A percentile compares a stretch with the other conserved stretches of the same genome.
These are phyloP conservation scores for Arthrobotrys pseudoclavata DNA, from an alignment of 2,329 filamentous ascomycete genomes.

Conservation along the genomic window DNA sequence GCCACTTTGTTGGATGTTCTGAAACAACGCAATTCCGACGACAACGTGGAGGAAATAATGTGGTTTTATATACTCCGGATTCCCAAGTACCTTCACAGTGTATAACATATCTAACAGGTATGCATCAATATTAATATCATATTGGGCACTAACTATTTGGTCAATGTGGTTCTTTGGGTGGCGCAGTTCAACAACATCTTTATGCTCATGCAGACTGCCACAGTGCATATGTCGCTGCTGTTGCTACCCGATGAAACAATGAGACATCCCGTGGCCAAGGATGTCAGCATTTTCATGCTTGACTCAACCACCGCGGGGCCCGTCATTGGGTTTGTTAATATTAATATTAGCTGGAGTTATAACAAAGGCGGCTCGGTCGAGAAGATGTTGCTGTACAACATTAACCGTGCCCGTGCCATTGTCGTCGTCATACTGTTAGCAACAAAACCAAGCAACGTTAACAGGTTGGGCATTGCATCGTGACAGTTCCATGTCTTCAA, in stretches of 20 bases:
- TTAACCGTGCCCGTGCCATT: neutral
- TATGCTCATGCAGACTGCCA: slow-evolving; percentile 10
- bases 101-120: neutral
- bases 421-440: neutral
- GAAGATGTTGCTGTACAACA: neutral
- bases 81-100: neutral
- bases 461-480: neutral
- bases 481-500: neutral
- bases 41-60: neutral
- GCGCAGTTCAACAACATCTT: neutral
- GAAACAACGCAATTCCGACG: slow-evolving; percentile 29
- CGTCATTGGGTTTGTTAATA: slow-evolving; percentile 3
- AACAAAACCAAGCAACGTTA: slow-evolving; percentile 2
- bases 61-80: neutral
- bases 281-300: neutral
- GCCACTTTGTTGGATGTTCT: slow-evolving; percentile 48
- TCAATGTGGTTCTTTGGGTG: neutral
- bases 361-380: slow-evolving; percentile 19
- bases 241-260: slow-evolving; percentile 8
- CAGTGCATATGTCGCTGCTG: neutral
- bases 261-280: slow-evolving; percentile 9
- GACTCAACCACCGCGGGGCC: neutral
- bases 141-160: neutral
- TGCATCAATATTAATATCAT: neutral
- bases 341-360: neutral